Percentiles rank a stretch among this genome's conserved stretches.
Evolutionary conservation across 2,329 filamentous ascomycete species (phyloP).

Genomic region (Waltergamsia citrina): DNA sequence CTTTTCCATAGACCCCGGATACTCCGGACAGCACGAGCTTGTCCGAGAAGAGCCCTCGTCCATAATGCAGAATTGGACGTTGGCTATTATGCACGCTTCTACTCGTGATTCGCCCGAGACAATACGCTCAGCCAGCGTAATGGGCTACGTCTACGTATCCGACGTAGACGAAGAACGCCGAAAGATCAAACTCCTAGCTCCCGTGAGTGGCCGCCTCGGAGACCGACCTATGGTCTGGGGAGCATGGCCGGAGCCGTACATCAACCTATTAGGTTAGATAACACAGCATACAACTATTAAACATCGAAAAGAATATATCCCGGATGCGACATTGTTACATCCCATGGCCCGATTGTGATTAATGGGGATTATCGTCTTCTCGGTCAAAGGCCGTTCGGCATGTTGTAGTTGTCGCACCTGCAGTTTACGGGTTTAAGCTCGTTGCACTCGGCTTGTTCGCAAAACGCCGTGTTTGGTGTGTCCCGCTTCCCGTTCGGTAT

Average conservation of each 20-base stretch:
- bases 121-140: constrained; percentile 72
- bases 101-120: constrained; percentile 59
- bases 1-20: background rate
- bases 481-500: too few relatives aligned
- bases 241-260: constrained; percentile 75
- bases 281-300: too few relatives aligned
- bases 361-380: background rate
- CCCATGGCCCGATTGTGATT: background rate
- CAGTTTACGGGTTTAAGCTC: too few relatives aligned
- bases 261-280: constrained; percentile 57
- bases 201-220: constrained; percentile 73
- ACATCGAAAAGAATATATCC: background rate
- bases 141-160: constrained; percentile 89
- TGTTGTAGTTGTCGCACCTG: too few relatives aligned
- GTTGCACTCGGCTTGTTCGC: too few relatives aligned
- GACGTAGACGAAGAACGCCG: constrained; percentile 81
- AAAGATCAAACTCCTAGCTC: constrained; percentile 72
- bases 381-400: too few relatives aligned
- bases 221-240: constrained; percentile 76
- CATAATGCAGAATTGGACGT: constrained; percentile 67
- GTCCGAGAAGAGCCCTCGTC: constrained; percentile 56
- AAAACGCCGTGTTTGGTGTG: too few relatives aligned
- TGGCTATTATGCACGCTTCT: constrained; percentile 76
- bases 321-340: background rate
- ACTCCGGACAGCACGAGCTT: constrained; percentile 28